A percentile compares a stretch with the other conserved stretches of the same genome.
These are phyloP conservation scores for Urtica urens DNA, from an alignment of 306 rosid species.

Conservation along the genomic window DNA sequence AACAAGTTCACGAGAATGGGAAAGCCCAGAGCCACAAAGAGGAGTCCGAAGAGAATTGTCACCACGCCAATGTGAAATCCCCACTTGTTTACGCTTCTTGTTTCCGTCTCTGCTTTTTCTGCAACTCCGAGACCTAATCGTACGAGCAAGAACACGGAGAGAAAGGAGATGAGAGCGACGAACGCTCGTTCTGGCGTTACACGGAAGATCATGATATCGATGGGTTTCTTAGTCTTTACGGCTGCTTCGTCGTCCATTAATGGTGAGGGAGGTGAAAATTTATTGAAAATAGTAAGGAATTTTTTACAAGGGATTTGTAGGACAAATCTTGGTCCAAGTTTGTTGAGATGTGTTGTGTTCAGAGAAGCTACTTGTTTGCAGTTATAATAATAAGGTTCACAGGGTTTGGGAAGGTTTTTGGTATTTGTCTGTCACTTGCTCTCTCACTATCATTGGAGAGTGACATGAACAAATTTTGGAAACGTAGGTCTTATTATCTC, in stretches of 20 bases:
- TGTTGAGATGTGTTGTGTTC: no score
- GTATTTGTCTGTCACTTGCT: not conserved
- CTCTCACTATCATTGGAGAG: conserved; percentile 3
- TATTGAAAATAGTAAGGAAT: no score
- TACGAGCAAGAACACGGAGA: conserved; percentile 26
- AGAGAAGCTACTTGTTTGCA: no score
- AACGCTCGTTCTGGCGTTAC: conserved; percentile 16
- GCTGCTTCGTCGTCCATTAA: conserved; percentile 13
- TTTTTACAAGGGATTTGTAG: no score
- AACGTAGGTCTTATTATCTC: not conserved
- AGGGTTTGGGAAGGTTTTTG: no score
- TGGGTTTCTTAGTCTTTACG: conserved; percentile 13
- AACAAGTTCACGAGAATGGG: conserved; percentile 42
- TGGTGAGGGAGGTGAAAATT: not conserved
- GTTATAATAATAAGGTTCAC: no score
- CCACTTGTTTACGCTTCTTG: conserved; percentile 13
- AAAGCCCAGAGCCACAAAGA: conserved; percentile 34
- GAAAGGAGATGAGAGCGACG: conserved; percentile 23
- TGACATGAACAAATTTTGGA: conserved; percentile 10
- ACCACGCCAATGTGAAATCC: conserved; percentile 28
- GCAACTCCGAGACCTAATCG: conserved; percentile 25
- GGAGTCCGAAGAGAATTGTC: conserved; percentile 38
- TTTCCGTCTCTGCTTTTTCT: conserved; percentile 9
- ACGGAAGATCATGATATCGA: not conserved
- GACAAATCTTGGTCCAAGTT: no score